Conservation (phyloP, 495 filamentous ascomycete genomes). For the Lepraria neglecta region DNA sequence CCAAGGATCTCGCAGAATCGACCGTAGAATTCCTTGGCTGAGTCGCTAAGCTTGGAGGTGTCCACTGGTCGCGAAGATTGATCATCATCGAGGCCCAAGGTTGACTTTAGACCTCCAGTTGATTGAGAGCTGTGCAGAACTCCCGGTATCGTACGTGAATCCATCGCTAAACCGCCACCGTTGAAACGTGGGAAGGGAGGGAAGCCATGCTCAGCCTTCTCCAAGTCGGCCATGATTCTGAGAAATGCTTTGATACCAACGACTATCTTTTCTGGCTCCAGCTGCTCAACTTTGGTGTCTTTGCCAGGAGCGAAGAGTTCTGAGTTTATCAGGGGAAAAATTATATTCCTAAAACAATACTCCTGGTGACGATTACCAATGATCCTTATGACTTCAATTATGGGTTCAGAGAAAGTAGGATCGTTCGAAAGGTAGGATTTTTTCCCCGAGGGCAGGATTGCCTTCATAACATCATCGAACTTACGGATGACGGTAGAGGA, state of each 20-base stretch:
- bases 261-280: conserved; percentile 94
- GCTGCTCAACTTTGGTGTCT: conserved; percentile 81
- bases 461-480: conserved; percentile 76
- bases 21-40: conserved; percentile 73
- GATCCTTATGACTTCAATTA: conserved; percentile 89
- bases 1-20: conserved; percentile 92
- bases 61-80: conserved; percentile 62
- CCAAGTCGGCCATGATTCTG: conserved; percentile 87
- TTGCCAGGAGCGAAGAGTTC: conserved; percentile 73
- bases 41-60: conserved; percentile 62
- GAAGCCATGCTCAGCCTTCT: conserved; percentile 68
- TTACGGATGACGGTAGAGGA: conserved; percentile 63
- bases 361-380: conserved; percentile 93
- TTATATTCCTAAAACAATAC: conserved; percentile 80
- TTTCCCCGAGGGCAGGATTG: conserved; percentile 72
- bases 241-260: conserved; percentile 92
- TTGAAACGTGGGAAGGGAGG: conserved; percentile 68
- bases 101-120: background rate
- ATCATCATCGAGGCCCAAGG: background rate
- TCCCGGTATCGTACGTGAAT: conserved; percentile 8
- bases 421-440: conserved; percentile 75
- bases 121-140: background rate
- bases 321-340: conserved; percentile 91
- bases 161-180: conserved; percentile 22
- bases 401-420: conserved; percentile 70